Evolutionary conservation across 768 basidiomycete species (phyloP), one percentile per base, ranked within the genome.

Genomic region (Xerocomus potaroensis): DNA sequence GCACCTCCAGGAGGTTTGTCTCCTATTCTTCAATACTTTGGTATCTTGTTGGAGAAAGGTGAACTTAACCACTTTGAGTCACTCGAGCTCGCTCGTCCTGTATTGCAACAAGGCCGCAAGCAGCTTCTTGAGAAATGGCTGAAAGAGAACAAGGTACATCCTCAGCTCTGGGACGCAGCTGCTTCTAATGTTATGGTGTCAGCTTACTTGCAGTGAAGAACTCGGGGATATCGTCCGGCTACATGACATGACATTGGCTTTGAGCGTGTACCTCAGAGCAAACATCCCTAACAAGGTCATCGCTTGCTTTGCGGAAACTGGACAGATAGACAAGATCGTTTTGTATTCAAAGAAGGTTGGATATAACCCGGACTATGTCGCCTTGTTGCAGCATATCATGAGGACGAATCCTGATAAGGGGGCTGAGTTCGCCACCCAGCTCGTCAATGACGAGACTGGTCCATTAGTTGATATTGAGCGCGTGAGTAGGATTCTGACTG

Each of bases 211-310:
- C 72, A 93, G 89, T 57, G 96, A 99, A 69, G 95, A 99, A 65
- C 84, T 99, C 21, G 96, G 96, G 31, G 95, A 99, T 62, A 87
- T 98, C 47, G 95, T 98, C 43, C 86, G 96, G 27, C 67, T 84
- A 16, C 84, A 93, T 65, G 96, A 99, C 66, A 90, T 97, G 87
- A 97, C 92, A 1, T 80, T 99, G 47, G 96, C 96, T 10, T 78
- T 99, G 38, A 95, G 93, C 51, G 93, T 99, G 47, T 99, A 99
- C 63, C 83, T 99, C 21, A 84, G 96, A 44, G 96, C 96, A 44
- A 97, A 95, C 60, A 84, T 97, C 6, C 96, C 96, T 38, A 96
- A 93, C 77, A 99, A 98, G 73, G 95, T 97, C 62, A 84, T 97
- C 48, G 96, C 96, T 4, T 98, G 94, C 76, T 99, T 99, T 65